Evolutionary conservation across 2,329 filamentous ascomycete species (phyloP).

Genomic region (Penicillium olsonii): DNA sequence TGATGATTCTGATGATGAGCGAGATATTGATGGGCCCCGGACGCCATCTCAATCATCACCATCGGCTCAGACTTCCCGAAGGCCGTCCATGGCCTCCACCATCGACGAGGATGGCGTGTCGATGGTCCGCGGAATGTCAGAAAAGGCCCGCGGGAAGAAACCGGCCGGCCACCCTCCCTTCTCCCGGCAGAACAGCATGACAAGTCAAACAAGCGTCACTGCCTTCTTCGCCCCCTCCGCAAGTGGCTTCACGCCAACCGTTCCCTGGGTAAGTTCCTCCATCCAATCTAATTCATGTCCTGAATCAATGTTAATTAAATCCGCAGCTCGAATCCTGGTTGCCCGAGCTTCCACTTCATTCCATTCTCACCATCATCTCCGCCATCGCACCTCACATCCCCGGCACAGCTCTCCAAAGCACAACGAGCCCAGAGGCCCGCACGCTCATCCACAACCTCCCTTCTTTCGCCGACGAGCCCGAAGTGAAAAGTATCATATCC

Average conservation of each 20-base stretch:
- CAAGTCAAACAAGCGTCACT: slow-evolving; percentile 71
- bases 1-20: slow-evolving; percentile 65
- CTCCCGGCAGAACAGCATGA: slow-evolving; percentile 85
- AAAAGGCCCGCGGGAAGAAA: slow-evolving; percentile 95
- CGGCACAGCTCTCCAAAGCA: slow-evolving; percentile 47
- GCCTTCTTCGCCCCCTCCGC: slow-evolving; percentile 56
- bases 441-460: slow-evolving; percentile 47
- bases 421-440: slow-evolving; percentile 41
- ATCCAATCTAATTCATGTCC: neutral
- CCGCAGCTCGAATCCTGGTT: slow-evolving; percentile 84
- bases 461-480: slow-evolving; percentile 51
- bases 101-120: slow-evolving; percentile 77
- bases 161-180: slow-evolving; percentile 80
- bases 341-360: slow-evolving; percentile 86
- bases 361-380: slow-evolving; percentile 75
- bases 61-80: slow-evolving; percentile 58
- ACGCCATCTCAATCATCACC: slow-evolving; percentile 61
- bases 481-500: slow-evolving; percentile 65
- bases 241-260: slow-evolving; percentile 71
- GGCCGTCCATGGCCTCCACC: slow-evolving; percentile 68
- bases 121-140: slow-evolving; percentile 89
- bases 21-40: slow-evolving; percentile 60
- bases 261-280: slow-evolving; percentile 63
- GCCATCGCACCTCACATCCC: slow-evolving; percentile 54
- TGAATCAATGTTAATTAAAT: slow-evolving; percentile 10